A percentile compares a stretch with the other conserved stretches of the same genome.
Evolutionary conservation across 345 rosid genomes (phyloP).

Genomic region (Citrus australasica): DNA sequence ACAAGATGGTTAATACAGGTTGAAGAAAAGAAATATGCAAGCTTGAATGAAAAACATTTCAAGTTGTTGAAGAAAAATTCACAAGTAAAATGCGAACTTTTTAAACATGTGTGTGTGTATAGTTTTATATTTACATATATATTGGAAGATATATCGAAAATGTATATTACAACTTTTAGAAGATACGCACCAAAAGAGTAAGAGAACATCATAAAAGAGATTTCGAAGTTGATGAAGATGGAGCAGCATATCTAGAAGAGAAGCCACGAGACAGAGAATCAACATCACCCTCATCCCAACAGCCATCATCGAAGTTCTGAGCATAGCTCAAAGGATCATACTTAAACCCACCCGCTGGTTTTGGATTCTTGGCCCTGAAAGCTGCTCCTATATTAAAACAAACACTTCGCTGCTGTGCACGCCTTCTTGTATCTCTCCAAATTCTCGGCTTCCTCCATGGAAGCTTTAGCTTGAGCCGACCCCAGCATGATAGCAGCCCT

Average conservation of each 20-base stretch:
- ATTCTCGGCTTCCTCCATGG: slow-evolving; percentile 31
- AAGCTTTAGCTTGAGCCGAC: slow-evolving; percentile 36
- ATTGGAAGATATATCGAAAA: not conserved
- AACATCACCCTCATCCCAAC: slow-evolving; percentile 25
- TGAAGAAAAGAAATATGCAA: not conserved
- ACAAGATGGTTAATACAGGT: too few relatives aligned
- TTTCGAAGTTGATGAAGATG: slow-evolving; percentile 7
- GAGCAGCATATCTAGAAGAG: slow-evolving; percentile 37
- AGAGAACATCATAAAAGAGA: not conserved
- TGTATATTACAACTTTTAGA: not conserved
- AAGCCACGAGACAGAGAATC: slow-evolving; percentile 27
- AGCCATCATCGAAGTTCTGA: slow-evolving; percentile 46
- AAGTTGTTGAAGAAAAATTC: not conserved
- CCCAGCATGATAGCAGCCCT: slow-evolving; percentile 41
- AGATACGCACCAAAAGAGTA: not conserved
- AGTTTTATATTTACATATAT: not conserved
- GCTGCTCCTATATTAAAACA: slow-evolving; percentile 16
- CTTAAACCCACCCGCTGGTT: slow-evolving; percentile 34
- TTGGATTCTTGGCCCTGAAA: slow-evolving; percentile 12
- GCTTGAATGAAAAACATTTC: not conserved
- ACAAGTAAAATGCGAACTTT: not conserved
- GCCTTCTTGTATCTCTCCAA: not conserved
- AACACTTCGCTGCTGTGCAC: not conserved
- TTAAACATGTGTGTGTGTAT: not conserved
- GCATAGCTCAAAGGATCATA: slow-evolving; percentile 49